phyloP scores from a whole-genome alignment of 192 early-diverging fungal species.

The Coemansia furcata region DNA sequence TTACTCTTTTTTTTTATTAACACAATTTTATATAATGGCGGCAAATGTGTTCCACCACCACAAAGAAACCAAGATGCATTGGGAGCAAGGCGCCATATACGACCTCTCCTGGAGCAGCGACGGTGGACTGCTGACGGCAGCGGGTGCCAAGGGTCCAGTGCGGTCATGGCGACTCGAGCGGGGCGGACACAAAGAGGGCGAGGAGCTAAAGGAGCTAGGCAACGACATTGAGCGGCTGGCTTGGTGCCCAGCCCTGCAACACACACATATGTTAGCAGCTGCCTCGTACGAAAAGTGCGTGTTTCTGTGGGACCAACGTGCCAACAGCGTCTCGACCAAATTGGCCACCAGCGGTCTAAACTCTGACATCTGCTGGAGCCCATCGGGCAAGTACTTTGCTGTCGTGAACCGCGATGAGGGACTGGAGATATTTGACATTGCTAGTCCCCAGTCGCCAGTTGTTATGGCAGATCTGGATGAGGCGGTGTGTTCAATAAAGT shows the following conservation, averaged over 20 bases:
- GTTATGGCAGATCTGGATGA: slow-evolving; percentile 24
- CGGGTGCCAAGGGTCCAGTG: slow-evolving; percentile 26
- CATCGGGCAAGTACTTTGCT: slow-evolving; percentile 30
- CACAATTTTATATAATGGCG: background rate
- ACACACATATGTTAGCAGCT: slow-evolving; percentile 23
- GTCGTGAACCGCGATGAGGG: slow-evolving; percentile 31
- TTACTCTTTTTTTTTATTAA: background rate
- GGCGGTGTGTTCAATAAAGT: slow-evolving; percentile 14
- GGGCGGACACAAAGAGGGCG: slow-evolving; percentile 52
- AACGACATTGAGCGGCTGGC: slow-evolving; percentile 32
- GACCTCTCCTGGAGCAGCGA: slow-evolving; percentile 53
- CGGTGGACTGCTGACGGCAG: slow-evolving; percentile 37
- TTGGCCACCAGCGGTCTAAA: slow-evolving; percentile 16
- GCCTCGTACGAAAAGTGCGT: slow-evolving; percentile 36
- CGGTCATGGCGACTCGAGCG: slow-evolving; percentile 42
- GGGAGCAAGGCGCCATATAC: slow-evolving; percentile 42
- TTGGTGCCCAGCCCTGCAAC: slow-evolving; percentile 27
- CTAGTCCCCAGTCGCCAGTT: slow-evolving; percentile 11
- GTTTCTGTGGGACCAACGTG: slow-evolving; percentile 39
- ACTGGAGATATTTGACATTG: slow-evolving; percentile 33
- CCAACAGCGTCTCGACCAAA: background rate
- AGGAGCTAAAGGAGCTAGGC: slow-evolving; percentile 31
- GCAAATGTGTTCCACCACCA: slow-evolving; percentile 11
- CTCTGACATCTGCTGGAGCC: slow-evolving; percentile 41
- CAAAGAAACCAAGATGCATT: slow-evolving; percentile 42